These are phyloP conservation scores for Rhododendron molle DNA, from an alignment of 148 eudicot genomes.

Conservation along the genomic window DNA sequence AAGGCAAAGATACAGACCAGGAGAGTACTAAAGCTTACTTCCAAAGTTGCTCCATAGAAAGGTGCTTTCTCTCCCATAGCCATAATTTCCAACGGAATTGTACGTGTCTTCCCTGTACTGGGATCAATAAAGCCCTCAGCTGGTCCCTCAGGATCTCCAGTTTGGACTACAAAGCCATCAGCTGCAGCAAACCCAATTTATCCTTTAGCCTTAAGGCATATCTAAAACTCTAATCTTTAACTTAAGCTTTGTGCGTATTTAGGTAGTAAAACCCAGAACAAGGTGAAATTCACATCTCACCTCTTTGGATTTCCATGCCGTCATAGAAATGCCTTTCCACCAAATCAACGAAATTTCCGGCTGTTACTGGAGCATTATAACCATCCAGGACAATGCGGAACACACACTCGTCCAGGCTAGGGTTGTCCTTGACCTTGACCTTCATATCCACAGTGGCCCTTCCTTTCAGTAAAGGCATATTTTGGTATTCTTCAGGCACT, in stretches of 20 bases:
- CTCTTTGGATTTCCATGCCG: constrained; percentile 99
- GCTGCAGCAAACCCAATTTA: constrained; percentile 40
- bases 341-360: constrained; percentile 94
- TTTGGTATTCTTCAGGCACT: constrained; percentile 90
- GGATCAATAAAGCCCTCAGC: constrained; percentile 99
- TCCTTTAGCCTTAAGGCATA: not conserved
- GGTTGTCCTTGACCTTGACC: constrained; percentile 98
- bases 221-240: not conserved
- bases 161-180: constrained; percentile 99
- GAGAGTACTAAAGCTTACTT: constrained; percentile 45
- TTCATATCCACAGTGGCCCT: constrained; percentile 98
- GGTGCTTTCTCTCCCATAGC: constrained; percentile 85
- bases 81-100: constrained; percentile 90
- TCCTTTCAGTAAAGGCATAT: constrained; percentile 90
- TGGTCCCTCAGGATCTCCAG: constrained; percentile 98
- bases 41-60: constrained; percentile 79
- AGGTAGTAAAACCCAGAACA: not conserved
- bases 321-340: constrained; percentile 93
- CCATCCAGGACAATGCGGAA: constrained; percentile 95
- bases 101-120: constrained; percentile 93
- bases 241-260: not conserved
- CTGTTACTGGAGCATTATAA: constrained; percentile 93
- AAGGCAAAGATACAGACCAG: not conserved
- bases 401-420: constrained; percentile 71
- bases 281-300: constrained; percentile 24